Evolutionary conservation across 2,329 filamentous ascomycete genomes (phyloP), one percentile per base, ranked within the genome.

Genomic region (Aspergillus sp.): DNA sequence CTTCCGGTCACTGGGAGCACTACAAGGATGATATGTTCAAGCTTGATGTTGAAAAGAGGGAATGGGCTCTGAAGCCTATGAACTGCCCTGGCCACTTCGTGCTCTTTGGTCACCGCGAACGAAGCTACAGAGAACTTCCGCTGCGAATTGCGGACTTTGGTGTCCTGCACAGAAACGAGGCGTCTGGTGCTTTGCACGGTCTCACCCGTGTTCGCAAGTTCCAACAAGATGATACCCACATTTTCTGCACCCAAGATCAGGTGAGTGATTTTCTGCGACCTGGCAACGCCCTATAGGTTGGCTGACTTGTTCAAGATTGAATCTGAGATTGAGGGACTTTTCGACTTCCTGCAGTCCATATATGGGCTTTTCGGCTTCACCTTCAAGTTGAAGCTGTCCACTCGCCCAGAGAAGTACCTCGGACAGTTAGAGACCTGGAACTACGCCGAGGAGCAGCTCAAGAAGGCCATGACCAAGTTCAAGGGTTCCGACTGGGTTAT

Each of bases 21-120:
- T 95, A 97, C 83, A 87, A 93, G 74, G 94, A 98, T 66, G 93
- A 97, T 80, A 98, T 98, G 94, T 93, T 93, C 78, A 89, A 88
- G n/a, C 88, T 97, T 69, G 82, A 87, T 50, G 83, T 82, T 28
- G 93, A 97, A 77, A 96, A 97, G 83, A 90, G 91, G 66, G 84
- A 88, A 67, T 93, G 89, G 82, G 93, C 89, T 17, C 81, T 98
- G 55, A 98, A 98, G 82, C 94, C 94, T 30, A 98, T 98, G 95
- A 98, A 98, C 82, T 99, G 95, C 80, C 95, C 95, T 4, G 93
- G 93, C 30, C 94, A 98, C 79, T 96, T 91, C 78, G 81, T 95
- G 67, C 90, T 97, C 72, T 97, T 97, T 77, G 87, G 85, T 54
- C 90, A 94, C 77, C 87, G 91, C 57, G 91, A 92, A 73, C 87